A percentile compares a stretch with the other conserved stretches of the same genome.
Conservation (phyloP, 2,329 filamentous ascomycete species). For the Cladosporium sp. region DNA sequence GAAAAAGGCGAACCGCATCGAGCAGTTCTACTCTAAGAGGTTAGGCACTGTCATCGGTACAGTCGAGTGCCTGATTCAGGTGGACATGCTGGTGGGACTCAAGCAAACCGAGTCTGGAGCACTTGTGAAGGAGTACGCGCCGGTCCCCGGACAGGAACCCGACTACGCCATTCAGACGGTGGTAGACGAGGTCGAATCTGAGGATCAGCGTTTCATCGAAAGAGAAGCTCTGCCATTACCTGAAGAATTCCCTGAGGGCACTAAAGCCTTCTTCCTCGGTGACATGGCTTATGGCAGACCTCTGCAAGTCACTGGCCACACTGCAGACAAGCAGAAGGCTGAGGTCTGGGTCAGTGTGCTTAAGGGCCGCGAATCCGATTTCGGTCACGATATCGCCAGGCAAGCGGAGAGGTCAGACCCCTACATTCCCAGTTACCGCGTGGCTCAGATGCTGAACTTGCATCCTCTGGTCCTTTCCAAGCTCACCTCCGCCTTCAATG, state of each 20-base stretch:
- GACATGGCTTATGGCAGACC: conserved; percentile 91
- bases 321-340: conserved; percentile 64
- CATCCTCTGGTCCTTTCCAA: conserved; percentile 89
- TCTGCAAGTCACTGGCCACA: conserved; percentile 73
- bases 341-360: conserved; percentile 73
- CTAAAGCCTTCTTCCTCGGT: conserved; percentile 86
- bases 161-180: conserved; percentile 89
- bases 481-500: conserved; percentile 89
- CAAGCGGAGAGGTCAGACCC: conserved; percentile 66
- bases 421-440: conserved; percentile 84
- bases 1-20: conserved; percentile 78
- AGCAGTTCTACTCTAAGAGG: conserved; percentile 83
- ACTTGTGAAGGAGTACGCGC: conserved; percentile 86
- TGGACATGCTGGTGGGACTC: conserved; percentile 90
- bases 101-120: conserved; percentile 87
- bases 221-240: conserved; percentile 80
- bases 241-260: conserved; percentile 81
- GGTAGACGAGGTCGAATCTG: conserved; percentile 84
- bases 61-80: conserved; percentile 84
- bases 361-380: conserved; percentile 72
- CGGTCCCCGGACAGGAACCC: conserved; percentile 77
- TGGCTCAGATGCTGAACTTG: conserved; percentile 75
- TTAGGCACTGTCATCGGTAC: conserved; percentile 81
- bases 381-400: conserved; percentile 69
- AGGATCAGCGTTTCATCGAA: conserved; percentile 91